Evolutionary conservation across 2,329 filamentous ascomycete genomes (phyloP).

Genomic region (Nigrospora osmanthi): DNA sequence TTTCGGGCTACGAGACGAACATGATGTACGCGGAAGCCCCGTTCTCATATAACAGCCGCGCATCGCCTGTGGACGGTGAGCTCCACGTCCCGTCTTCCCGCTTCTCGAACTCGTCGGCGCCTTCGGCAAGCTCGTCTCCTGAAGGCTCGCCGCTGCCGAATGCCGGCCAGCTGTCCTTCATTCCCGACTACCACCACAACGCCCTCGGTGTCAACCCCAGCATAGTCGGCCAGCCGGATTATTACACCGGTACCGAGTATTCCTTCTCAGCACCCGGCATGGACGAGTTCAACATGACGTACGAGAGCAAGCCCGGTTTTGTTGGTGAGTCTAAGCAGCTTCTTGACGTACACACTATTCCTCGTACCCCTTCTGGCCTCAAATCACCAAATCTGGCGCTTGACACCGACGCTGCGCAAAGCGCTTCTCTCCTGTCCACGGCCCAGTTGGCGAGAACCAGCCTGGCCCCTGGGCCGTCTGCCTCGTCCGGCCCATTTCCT

Average conservation of each 20-base stretch:
- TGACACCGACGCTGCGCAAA: too few relatives aligned
- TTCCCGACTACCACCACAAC: conserved; percentile 48
- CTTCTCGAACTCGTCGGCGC: conserved; percentile 53
- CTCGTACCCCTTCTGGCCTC: too few relatives aligned
- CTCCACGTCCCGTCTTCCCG: conserved; percentile 45
- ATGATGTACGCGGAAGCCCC: conserved; percentile 37
- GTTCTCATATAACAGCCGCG: conserved; percentile 36
- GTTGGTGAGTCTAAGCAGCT: conserved; percentile 42
- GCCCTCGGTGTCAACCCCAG: conserved; percentile 53
- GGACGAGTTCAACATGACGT: conserved; percentile 42
- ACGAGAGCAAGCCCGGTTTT: conserved; percentile 42
- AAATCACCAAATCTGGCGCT: too few relatives aligned
- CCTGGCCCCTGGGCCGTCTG: too few relatives aligned
- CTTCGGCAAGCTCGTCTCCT: conserved; percentile 58
- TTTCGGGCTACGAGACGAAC: conserved; percentile 36
- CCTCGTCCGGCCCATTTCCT: too few relatives aligned
- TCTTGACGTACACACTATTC: too few relatives aligned
- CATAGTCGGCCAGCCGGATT: conserved; percentile 52
- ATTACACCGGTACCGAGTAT: conserved; percentile 46
- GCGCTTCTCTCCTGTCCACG: neutral
- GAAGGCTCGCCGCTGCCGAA: conserved; percentile 60
- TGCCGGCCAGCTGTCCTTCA: conserved; percentile 46
- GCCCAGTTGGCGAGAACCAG: neutral
- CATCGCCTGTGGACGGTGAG: conserved; percentile 45
- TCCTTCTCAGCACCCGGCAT: conserved; percentile 41